phyloP scores from a whole-genome alignment of 306 rosid genomes.

The Arachis hypogaea region DNA sequence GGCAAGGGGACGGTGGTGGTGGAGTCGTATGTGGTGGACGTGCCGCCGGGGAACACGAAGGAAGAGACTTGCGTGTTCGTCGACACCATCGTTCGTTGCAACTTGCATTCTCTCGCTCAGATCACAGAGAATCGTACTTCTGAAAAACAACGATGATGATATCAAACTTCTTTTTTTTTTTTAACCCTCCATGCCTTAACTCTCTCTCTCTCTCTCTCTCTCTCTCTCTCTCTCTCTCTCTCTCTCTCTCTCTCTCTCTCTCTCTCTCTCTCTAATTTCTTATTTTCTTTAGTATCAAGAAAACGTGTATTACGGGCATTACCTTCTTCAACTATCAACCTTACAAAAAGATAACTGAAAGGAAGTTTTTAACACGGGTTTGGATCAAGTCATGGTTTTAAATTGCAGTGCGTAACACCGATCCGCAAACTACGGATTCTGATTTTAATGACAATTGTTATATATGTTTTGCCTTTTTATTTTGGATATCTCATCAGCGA shows the following conservation, averaged over 20 bases:
- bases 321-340: not conserved
- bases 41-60: constrained; percentile 61
- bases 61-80: constrained; percentile 66
- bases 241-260: not conserved
- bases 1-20: constrained; percentile 49
- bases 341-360: not conserved
- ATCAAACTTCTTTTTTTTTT: too few species aligned
- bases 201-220: not conserved
- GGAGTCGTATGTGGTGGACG: constrained; percentile 67
- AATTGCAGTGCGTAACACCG: too few species aligned
- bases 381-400: not conserved
- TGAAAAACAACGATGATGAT: not conserved
- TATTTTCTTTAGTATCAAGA: not conserved
- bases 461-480: too few species aligned
- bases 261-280: not conserved
- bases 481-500: too few species aligned
- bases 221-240: not conserved
- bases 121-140: constrained; percentile 43
- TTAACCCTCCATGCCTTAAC: too few species aligned
- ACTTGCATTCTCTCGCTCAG: constrained; percentile 61
- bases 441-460: too few species aligned
- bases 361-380: constrained; percentile 37
- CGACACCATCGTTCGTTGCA: constrained; percentile 65
- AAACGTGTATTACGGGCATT: too few species aligned
- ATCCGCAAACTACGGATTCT: too few species aligned